Base-by-base conservation (phyloP, 2,329 filamentous ascomycete genomes). In the Aspergillus fructus region DNA sequence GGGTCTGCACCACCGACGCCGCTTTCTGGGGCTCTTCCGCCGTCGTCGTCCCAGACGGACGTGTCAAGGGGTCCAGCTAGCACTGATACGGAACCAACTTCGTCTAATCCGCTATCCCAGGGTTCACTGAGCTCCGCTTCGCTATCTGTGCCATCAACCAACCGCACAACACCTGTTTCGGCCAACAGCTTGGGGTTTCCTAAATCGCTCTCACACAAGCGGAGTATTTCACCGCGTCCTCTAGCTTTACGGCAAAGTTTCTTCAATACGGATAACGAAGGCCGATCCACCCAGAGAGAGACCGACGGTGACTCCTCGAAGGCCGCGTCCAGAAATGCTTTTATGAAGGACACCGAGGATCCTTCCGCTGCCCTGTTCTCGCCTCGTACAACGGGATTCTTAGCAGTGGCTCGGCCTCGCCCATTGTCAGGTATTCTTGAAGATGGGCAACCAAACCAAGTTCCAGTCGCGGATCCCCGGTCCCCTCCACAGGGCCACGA, bases 341-440 rank as follows among this genome's bases (percentile, higher is more conserved):
- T 75, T 48, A 69, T 72, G 60, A 71, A 74, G 41, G 74, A 76
- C 58, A 62, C 68, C 11, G 73, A 76, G 5, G 64, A 70, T 21
- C 70, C 68, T 3, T 68, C 71, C 13, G 75, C 72, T 3, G 75
- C 71, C 3, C 53, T 80, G 9, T 75, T 80, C 52, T 80, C 78
- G 3, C 78, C 78, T 2, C 68, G 77, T 42, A 76, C 76, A 3
- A 73, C 71, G 7, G 74, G 74, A 41, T 80, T 79, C 55, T 64
- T 77, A 60, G 68, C 73, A 5, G 70, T 72, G 6, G 71, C 75
- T 15, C 65, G 77, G 6, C 70, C 62, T 34, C 60, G 71, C 13
- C 71, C 75, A 4, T 68, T 78, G 52, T 69, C 72, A 5, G 59
- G 59, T 37, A 59, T 52, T 39, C 42, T 65, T 9, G 62, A 61